Evolutionary conservation across 2,329 filamentous ascomycete species (phyloP).

Genomic region (Colletotrichum gigasporum): DNA sequence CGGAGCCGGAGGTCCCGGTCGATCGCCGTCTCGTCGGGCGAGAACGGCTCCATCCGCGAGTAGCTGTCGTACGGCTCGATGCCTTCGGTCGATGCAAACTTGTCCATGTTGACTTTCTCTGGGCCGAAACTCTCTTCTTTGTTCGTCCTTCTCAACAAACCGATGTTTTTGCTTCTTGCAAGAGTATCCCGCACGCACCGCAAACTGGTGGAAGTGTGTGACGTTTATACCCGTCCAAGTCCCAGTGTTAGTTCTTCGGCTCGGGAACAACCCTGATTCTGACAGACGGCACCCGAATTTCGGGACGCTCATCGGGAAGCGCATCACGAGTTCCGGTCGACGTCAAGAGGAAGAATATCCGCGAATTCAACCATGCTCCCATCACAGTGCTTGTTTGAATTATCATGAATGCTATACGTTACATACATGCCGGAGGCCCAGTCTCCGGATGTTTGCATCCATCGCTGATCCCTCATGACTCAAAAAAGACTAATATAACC

Average conservation of each 20-base stretch:
- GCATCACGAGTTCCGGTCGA: not conserved
- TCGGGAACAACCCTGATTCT: slow-evolving; percentile 8
- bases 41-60: slow-evolving; percentile 27
- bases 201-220: not conserved
- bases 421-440: too few species aligned
- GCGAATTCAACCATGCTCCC: too few species aligned
- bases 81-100: slow-evolving; percentile 18
- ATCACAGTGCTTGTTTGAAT: too few species aligned
- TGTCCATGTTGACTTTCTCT: slow-evolving; percentile 9
- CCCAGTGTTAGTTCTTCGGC: slow-evolving; percentile 12
- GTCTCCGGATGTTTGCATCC: too few species aligned
- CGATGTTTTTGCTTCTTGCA: not conserved
- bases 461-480: too few species aligned
- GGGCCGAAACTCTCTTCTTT: too few species aligned
- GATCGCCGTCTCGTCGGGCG: slow-evolving; percentile 25
- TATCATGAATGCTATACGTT: too few species aligned
- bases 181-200: not conserved
- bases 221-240: slow-evolving; percentile 9
- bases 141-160: not conserved
- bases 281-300: slow-evolving; percentile 9
- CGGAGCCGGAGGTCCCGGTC: slow-evolving; percentile 30
- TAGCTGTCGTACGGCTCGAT: slow-evolving; percentile 27
- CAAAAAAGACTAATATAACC: too few species aligned
- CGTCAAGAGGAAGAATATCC: too few species aligned
- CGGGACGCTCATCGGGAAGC: slow-evolving; percentile 4